Percentiles rank a stretch among this genome's conserved stretches.
Conservation (phyloP, 75 land plant species). For the Sequoia sempervirens region DNA sequence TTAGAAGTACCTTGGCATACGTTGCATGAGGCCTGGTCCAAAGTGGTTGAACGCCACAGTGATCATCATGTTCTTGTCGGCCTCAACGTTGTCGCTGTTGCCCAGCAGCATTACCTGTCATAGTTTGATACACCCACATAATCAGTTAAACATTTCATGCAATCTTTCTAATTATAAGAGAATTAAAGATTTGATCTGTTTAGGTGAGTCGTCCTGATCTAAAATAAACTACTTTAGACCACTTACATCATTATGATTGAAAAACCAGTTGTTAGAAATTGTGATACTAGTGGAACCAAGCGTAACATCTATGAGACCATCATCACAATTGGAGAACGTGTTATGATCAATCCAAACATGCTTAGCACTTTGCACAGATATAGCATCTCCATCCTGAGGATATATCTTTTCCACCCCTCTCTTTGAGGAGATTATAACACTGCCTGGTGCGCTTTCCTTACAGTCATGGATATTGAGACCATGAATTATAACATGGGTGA, state of each 20-base stretch:
- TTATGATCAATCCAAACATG: conserved; percentile 32
- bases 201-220: no score
- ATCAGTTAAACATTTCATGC: neutral
- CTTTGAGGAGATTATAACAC: conserved; percentile 1
- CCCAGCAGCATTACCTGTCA: neutral
- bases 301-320: conserved; percentile 27
- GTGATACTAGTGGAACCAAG: conserved; percentile 13
- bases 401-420: conserved; percentile 8
- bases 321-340: conserved; percentile 7
- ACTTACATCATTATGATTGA: conserved; percentile 25
- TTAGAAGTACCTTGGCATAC: conserved; percentile 61
- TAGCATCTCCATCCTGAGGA: conserved; percentile 26
- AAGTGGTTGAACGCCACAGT: conserved; percentile 76
- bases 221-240: no score
- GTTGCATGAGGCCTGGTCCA: conserved; percentile 58
- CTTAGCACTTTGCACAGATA: conserved; percentile 16
- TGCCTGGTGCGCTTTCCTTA: conserved; percentile 10
- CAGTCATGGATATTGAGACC: conserved; percentile 27
- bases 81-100: conserved; percentile 34
- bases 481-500: conserved; percentile 33
- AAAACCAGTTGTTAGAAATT: conserved; percentile 20
- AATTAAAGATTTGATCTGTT: no score
- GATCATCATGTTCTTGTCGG: conserved; percentile 59
- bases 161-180: neutral
- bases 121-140: neutral